Conservation (phyloP, 495 filamentous ascomycete species). For the Hypoxylon crocopeplum region DNA sequence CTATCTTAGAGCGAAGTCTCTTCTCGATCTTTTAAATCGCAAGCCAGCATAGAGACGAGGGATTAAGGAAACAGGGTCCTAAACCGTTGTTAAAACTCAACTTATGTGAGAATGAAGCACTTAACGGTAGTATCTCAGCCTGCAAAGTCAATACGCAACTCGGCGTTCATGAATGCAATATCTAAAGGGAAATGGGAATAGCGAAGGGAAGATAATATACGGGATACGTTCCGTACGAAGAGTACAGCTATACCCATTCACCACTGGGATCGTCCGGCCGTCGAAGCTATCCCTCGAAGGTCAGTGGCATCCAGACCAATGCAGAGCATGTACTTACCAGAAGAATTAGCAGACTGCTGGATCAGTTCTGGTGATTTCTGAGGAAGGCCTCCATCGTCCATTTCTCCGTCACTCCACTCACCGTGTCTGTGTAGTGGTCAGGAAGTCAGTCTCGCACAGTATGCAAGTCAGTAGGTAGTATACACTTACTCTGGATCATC, state of each 20-base stretch:
- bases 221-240: too few relatives aligned
- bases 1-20: conserved; percentile 28
- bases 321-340: background rate
- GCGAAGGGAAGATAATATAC: too few relatives aligned
- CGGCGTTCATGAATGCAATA: too few relatives aligned
- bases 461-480: background rate
- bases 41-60: background rate
- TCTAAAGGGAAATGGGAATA: too few relatives aligned
- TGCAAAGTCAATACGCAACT: background rate
- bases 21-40: conserved; percentile 21
- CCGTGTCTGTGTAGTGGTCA: conserved; percentile 2
- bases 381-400: conserved; percentile 37
- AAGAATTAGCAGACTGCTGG: background rate
- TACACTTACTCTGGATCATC: conserved; percentile 12
- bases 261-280: background rate
- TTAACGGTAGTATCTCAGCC: too few relatives aligned
- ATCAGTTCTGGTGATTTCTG: conserved; percentile 9
- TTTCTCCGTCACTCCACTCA: conserved; percentile 39
- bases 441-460: conserved; percentile 3
- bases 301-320: background rate
- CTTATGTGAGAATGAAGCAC: too few relatives aligned
- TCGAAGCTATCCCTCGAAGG: background rate
- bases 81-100: background rate
- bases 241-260: conserved; percentile 1
- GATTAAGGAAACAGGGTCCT: background rate